A percentile compares a stretch with the other conserved stretches of the same genome.
Conservation (phyloP, 768 basidiomycete species). For the Macrolepiota dolichaula region DNA sequence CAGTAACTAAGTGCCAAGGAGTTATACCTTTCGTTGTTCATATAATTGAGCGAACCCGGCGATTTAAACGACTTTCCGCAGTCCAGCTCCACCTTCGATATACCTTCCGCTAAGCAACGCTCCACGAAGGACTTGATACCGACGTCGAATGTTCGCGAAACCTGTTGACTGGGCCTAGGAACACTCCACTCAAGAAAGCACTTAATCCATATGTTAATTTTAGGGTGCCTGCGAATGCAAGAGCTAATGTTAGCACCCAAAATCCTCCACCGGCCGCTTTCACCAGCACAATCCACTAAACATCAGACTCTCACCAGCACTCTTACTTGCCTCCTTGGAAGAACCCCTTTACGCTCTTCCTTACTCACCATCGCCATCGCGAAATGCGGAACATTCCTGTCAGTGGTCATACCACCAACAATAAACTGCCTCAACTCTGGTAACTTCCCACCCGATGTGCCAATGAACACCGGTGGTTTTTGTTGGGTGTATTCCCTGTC, state of each 20-base stretch:
- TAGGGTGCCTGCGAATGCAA: neutral
- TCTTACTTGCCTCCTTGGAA: neutral
- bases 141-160: neutral
- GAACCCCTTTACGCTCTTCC: neutral
- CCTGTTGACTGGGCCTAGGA: neutral
- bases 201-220: neutral
- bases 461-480: neutral
- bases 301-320: neutral
- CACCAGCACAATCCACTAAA: neutral
- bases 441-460: neutral
- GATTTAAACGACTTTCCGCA: neutral
- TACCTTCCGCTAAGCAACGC: neutral
- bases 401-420: neutral
- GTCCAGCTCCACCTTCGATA: neutral
- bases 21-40: neutral
- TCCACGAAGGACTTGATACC: neutral
- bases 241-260: neutral
- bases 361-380: neutral
- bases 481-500: neutral
- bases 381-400: neutral
- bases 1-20: neutral
- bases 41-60: neutral
- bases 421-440: neutral
- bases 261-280: neutral
- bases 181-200: neutral